These are phyloP conservation scores for Hypoxylon subgilvum DNA, from an alignment of 495 filamentous ascomycete genomes.

Conservation along the genomic window DNA sequence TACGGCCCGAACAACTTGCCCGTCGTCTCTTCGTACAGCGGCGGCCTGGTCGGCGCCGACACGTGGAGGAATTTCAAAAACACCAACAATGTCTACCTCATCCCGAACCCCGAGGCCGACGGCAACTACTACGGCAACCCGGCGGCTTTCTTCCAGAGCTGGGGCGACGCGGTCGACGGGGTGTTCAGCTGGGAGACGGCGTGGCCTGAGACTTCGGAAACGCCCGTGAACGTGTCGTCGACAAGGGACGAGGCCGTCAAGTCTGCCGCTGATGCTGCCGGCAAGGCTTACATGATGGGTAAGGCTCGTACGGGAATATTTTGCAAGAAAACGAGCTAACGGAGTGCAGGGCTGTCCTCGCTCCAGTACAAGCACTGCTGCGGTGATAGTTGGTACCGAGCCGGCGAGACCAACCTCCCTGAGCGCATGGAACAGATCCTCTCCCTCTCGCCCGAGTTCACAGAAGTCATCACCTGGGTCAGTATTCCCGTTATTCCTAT, in stretches of 20 bases:
- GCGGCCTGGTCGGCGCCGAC: conserved; percentile 28
- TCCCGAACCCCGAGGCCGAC: conserved; percentile 41
- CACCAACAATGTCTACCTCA: conserved; percentile 40
- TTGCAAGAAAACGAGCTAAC: conserved; percentile 1
- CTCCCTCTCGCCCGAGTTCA: conserved; percentile 37
- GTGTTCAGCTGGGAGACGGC: conserved; percentile 47
- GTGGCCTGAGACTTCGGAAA: conserved; percentile 41
- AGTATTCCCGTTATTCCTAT: background rate
- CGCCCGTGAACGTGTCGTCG: conserved; percentile 32
- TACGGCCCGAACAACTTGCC: conserved; percentile 33
- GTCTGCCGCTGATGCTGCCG: conserved; percentile 31
- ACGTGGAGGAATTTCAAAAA: conserved; percentile 39
- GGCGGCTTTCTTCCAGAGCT: conserved; percentile 30
- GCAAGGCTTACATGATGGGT: conserved; percentile 49
- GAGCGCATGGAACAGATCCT: conserved; percentile 44
- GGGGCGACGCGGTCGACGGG: conserved; percentile 40
- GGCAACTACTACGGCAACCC: conserved; percentile 34
- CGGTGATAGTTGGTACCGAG: conserved; percentile 48
- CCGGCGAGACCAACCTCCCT: conserved; percentile 50
- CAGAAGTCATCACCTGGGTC: conserved; percentile 47
- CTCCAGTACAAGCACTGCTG: conserved; percentile 53
- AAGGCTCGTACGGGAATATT: too few species aligned
- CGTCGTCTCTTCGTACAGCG: conserved; percentile 45
- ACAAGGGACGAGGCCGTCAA: conserved; percentile 31
- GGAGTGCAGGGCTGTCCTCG: conserved; percentile 23